Base-by-base conservation (phyloP, 192 early-diverging fungal species). In the Pecoramyces ruminantium region DNA sequence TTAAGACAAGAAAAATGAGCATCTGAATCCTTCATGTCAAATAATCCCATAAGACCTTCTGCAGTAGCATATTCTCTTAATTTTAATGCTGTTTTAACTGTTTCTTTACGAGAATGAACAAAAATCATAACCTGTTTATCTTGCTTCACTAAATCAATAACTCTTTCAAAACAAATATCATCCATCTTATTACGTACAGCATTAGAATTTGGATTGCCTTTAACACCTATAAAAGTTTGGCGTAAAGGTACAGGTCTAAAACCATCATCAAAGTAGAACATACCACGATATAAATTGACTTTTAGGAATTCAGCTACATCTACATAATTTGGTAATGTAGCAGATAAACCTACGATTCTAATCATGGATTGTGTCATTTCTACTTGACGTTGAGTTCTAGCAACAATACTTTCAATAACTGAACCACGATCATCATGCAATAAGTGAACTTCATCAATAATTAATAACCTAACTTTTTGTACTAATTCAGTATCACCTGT, bases 101-200 rank as follows among this genome's bases (percentile, higher is more conserved):
- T 98, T 79, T 98, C 98, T 83, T 98, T 98, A 77, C 97, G 92
- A 9, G 98, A 90, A 82, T 99, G 97, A 38, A 99, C 98, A 91
- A 99, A 99, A 12, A 99, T 95, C 96, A 99, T 98, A 29, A 99
- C 96, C 85, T 99, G 98, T 85, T 96, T 92, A 0, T 94, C 95
- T 29, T 93, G 90, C 0, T 90, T 87, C 42, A 99, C 92, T 17
- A 94, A 85, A 27, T 88, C 86, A 28, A 85, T 83, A 28, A 92
- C 92, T 16, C 38, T 28, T 18, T 29, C 14, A 79, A 30, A 78
- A 21, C 38, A 51, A 89, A 89, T 1, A 88, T 85, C 1, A 85
- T 84, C 0, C 92, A 88, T n/a, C 93, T 94, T 13, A 93, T 81
- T 84, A 96, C 97, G 11, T 8, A 67, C 51, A 9, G 51, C 51